These are phyloP conservation scores for Diaporthe australafricana DNA, from an alignment of 2,329 filamentous ascomycete species.

Conservation along the genomic window DNA sequence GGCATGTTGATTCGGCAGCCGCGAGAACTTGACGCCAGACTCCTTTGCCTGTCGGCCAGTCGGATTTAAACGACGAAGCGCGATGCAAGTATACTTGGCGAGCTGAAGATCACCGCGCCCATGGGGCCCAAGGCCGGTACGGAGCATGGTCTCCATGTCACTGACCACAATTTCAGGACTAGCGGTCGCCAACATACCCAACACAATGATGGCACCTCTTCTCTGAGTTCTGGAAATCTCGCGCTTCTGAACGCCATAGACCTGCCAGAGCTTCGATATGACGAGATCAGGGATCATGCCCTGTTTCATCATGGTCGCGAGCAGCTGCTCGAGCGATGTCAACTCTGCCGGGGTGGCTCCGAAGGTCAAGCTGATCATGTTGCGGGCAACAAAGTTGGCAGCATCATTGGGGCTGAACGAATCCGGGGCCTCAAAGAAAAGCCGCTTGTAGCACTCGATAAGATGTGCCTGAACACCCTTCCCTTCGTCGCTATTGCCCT, in stretches of 20 bases:
- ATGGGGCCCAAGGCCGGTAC: slow-evolving; percentile 85
- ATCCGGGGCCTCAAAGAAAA: slow-evolving; percentile 96
- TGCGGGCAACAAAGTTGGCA: slow-evolving; percentile 94
- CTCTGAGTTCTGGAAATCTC: slow-evolving; percentile 94
- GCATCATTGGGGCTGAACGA: slow-evolving; percentile 89
- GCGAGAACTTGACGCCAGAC: slow-evolving; percentile 75
- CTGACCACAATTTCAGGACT: slow-evolving; percentile 93
- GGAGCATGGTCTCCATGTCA: slow-evolving; percentile 94
- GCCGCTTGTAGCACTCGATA: slow-evolving; percentile 94
- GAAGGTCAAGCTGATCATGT: slow-evolving; percentile 99
- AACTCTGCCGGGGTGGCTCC: slow-evolving; percentile 94
- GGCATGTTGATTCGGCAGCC: slow-evolving; percentile 91
- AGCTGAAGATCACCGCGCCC: slow-evolving; percentile 87
- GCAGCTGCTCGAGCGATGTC: slow-evolving; percentile 92
- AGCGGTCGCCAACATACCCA: slow-evolving; percentile 95
- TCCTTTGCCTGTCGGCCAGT: slow-evolving; percentile 83
- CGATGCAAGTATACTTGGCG: slow-evolving; percentile 95
- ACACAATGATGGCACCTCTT: slow-evolving; percentile 92
- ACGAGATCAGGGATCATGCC: slow-evolving; percentile 88
- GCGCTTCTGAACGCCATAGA: slow-evolving; percentile 92
- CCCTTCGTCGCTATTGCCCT: slow-evolving; percentile 98
- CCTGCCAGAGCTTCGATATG: slow-evolving; percentile 94
- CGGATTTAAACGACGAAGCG: slow-evolving; percentile 89
- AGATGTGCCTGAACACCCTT: slow-evolving; percentile 97
- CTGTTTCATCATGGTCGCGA: slow-evolving; percentile 97